A percentile compares a stretch with the other conserved stretches of the same genome.
These are phyloP conservation scores for Zizania palustris DNA, from an alignment of 202 grass and related monocot genomes.

Conservation along the genomic window DNA sequence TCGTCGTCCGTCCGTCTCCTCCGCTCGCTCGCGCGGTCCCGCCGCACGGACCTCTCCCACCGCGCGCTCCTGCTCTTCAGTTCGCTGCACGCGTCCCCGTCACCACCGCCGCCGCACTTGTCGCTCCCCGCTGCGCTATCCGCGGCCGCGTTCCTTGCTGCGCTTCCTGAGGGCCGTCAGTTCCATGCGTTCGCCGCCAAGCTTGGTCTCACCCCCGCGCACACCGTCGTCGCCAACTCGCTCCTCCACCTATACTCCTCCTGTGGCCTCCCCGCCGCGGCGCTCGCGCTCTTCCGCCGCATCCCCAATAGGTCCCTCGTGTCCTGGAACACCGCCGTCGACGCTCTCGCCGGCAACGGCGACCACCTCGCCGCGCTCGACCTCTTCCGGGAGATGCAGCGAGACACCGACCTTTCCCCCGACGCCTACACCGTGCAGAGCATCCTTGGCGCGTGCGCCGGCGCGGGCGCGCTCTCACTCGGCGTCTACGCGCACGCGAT, in stretches of 20 bases:
- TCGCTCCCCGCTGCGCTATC: conserved; percentile 72
- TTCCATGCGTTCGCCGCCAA: conserved; percentile 77
- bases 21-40: conserved; percentile 67
- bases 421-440: conserved; percentile 89
- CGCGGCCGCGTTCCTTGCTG: conserved; percentile 62
- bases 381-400: conserved; percentile 72
- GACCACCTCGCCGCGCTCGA: conserved; percentile 62
- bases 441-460: conserved; percentile 65
- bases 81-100: conserved; percentile 40
- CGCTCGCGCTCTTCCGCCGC: too few species aligned
- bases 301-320: conserved; percentile 74
- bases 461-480: conserved; percentile 59
- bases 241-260: conserved; percentile 88
- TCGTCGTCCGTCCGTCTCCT: conserved; percentile 50
- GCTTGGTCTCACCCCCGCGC: conserved; percentile 38
- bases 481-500: conserved; percentile 79
- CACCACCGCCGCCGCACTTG: conserved; percentile 38
- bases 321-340: conserved; percentile 81
- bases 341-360: conserved; percentile 66
- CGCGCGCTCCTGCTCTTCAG: conserved; percentile 71
- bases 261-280: conserved; percentile 50
- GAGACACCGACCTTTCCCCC: conserved; percentile 37
- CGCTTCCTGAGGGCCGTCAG: conserved; percentile 69
- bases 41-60: conserved; percentile 52
- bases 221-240: conserved; percentile 74